Percentiles rank a stretch among this genome's conserved stretches.
phyloP scores from a whole-genome alignment of 768 basidiomycete species.

The Mycena vitilis region DNA sequence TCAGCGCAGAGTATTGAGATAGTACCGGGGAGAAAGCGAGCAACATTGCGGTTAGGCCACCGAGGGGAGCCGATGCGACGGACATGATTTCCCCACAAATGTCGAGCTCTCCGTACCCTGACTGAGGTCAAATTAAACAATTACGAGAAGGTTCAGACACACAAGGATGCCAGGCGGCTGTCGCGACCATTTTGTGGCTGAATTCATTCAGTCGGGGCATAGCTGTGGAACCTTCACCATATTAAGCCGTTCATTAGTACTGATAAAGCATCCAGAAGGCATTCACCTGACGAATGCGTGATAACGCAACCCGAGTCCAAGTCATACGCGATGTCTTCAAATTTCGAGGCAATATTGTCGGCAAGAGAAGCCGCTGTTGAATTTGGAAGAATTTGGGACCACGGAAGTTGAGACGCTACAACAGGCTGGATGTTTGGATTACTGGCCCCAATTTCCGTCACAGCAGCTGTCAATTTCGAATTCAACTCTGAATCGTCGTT shows the following conservation, averaged over 20 bases:
- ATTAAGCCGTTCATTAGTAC: no score
- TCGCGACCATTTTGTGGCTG: constrained; percentile 8
- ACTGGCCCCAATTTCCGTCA: background rate
- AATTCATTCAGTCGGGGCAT: constrained; percentile 3
- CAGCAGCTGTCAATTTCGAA: background rate
- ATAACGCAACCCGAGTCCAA: background rate
- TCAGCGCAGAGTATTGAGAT: background rate
- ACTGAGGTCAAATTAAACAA: no score
- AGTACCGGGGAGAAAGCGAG: constrained; percentile 10
- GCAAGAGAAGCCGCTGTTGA: background rate
- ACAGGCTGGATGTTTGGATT: background rate
- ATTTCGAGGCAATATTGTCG: no score
- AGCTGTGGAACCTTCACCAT: background rate
- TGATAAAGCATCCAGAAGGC: background rate
- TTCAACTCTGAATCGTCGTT: background rate
- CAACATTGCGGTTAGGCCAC: background rate
- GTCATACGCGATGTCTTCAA: background rate
- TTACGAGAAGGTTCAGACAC: background rate
- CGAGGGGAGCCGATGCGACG: constrained; percentile 2
- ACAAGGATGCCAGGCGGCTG: constrained; percentile 16
- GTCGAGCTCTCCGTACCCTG: constrained; percentile 11
- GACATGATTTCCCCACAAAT: constrained; percentile 17
- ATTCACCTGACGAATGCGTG: constrained; percentile 9
- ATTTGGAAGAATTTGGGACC: constrained; percentile 13
- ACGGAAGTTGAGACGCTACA: background rate